These are phyloP conservation scores for Chlorophyllum brunneum DNA, from an alignment of 768 basidiomycete genomes.

Conservation along the genomic window DNA sequence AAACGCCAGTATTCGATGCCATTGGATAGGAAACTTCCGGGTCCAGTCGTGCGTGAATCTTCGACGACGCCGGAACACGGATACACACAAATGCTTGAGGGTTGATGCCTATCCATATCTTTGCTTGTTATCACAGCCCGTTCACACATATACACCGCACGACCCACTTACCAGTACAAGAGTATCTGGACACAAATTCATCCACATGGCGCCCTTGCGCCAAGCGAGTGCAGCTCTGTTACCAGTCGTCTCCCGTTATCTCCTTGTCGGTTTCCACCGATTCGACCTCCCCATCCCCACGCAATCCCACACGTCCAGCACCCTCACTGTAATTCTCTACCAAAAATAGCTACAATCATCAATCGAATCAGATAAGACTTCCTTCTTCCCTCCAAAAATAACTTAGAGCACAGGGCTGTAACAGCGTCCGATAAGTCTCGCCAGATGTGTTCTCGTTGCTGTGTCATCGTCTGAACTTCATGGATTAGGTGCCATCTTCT, in stretches of 20 bases:
- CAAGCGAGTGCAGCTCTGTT: too few relatives aligned
- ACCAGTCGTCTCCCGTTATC: too few relatives aligned
- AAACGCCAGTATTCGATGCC: background rate
- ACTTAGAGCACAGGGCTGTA: background rate
- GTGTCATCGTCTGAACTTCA: too few relatives aligned
- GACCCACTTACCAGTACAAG: too few relatives aligned
- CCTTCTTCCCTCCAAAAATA: background rate
- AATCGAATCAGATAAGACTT: conserved; percentile 3
- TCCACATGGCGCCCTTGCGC: too few relatives aligned
- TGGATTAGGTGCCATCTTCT: background rate
- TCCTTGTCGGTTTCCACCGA: background rate
- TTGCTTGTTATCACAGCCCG: too few relatives aligned
- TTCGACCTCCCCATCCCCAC: background rate
- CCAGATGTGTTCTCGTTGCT: too few relatives aligned
- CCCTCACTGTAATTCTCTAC: background rate
- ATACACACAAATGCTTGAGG: too few relatives aligned
- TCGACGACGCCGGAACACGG: conserved; percentile 1
- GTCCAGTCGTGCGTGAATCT: background rate
- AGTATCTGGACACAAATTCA: too few relatives aligned
- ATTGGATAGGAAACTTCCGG: background rate
- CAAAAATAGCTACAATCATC: conserved; percentile 6
- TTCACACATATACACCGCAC: too few relatives aligned
- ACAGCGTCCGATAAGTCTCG: background rate
- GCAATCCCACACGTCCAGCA: conserved; percentile 1
- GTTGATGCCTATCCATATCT: too few relatives aligned